These are phyloP conservation scores for Arctostaphylos glauca DNA, from an alignment of 148 eudicot species.

Conservation along the genomic window DNA sequence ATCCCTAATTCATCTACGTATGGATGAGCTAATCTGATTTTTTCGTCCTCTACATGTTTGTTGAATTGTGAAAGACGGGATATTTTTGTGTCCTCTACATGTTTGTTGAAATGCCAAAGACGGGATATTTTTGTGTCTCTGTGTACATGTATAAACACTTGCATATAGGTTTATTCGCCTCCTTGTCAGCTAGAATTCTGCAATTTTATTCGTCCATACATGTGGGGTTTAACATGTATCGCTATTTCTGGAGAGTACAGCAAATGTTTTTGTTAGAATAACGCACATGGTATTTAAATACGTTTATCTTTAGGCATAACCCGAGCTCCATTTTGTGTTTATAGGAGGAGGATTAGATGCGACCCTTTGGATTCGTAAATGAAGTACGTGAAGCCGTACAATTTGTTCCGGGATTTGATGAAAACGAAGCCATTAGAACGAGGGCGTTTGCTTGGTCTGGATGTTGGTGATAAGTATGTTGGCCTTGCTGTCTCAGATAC, in stretches of 20 bases:
- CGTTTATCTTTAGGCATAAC: neutral
- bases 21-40: neutral
- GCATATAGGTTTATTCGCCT: neutral
- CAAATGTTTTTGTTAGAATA: neutral
- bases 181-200: no score
- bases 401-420: constrained; percentile 63
- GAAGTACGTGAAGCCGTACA: constrained; percentile 68
- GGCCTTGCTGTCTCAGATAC: constrained; percentile 83
- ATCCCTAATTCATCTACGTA: neutral
- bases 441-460: constrained; percentile 79
- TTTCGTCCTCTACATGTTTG: constrained; percentile 13
- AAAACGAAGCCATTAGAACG: constrained; percentile 35
- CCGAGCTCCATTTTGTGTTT: neutral
- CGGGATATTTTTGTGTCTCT: neutral
- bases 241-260: neutral
- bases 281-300: neutral
- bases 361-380: constrained; percentile 33
- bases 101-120: constrained; percentile 12
- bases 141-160: neutral
- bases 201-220: neutral
- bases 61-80: neutral
- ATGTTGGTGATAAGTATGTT: constrained; percentile 91
- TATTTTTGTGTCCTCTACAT: neutral
- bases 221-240: neutral
- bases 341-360: neutral